Base-by-base conservation (phyloP, 495 filamentous ascomycete species). In the Cercophora scortea region DNA sequence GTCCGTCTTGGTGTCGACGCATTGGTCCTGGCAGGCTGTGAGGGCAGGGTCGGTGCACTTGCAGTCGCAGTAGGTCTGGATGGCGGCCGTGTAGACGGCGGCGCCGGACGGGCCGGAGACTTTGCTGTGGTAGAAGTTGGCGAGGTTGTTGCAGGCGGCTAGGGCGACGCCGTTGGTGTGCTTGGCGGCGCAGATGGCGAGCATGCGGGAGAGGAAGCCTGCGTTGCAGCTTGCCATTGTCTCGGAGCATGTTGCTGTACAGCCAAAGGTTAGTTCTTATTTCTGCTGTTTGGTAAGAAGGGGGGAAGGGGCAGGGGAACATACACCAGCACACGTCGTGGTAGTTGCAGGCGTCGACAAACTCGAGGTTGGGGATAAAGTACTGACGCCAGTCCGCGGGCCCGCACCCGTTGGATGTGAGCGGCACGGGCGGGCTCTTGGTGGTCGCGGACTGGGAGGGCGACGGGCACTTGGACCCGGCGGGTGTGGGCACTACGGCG, bases 351-450 rank as follows among this genome's bases (percentile, higher is more conserved):
- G 33, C 19, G 2, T 52, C 40, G 3, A 35, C 45, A 33, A 57
- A 57, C 11, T 42, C 32, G 7, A 52, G 44, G n/a, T 57, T 45
- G 32, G 55, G 55, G 13, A 57, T 42, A 18, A 51, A 51, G 13
- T 47, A 49, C 15, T 34, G 41, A 11, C 43, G 15, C 17, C 48
- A 43, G 35, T 40, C 50, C 9, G 48, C 17, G 16, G 55, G 32
- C 15, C 55, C 55, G 47, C 50, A 57, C 9, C 50, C 50, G 46
- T 53, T 57, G 11, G 41, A 32, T 7, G 43, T 45, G 6, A 40
- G 7, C 16, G 33, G 44, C 19, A 40, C 25, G 25, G 42, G 42
- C 11, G 43, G 49, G 34, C 17, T 35, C 35, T 52, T 47, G 13
- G 36, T 25, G 9, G 15, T 33, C n/a, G 50, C 54, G 16, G 6